Base-by-base conservation (phyloP, 768 basidiomycete genomes). In the Boletus pseudopeckii region DNA sequence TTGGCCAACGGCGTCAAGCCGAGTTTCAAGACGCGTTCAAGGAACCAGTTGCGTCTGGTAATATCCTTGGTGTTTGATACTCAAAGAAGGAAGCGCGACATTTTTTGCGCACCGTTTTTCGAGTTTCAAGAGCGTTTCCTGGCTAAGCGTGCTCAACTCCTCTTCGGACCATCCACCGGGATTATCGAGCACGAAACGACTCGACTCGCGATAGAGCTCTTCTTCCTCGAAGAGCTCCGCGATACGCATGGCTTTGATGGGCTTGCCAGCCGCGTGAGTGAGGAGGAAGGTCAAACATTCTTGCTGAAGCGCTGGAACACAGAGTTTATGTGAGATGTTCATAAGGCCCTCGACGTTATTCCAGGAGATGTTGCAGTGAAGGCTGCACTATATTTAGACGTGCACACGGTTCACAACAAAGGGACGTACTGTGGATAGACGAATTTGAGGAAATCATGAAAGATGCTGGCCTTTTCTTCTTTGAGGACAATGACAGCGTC, bases 361-460 rank as follows among this genome's bases (percentile, higher is more conserved):
- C 92, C 94, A 98, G 0, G 91, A 88, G 50, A 96, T 93, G 9
- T 90, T 90, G 72, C 93, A 96, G 58, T 93, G 89, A 50, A 95
- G 77, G 58, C 88, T 90, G 61, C 41, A 22, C 38, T 37, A 46
- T 33, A 47, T 32, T 60, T 9, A 55, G 45, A 36, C 45, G 40
- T 38, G 14, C 49, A 53, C 13, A 2, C 49, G 43, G 9, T 24
- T 9, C 15, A 38, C 2, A 34, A 50, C 17, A 26, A 14, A 50
- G 9, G 38, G 15, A 72, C 87, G 64, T 71, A 93, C 92, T 95
- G 90, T 18, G 94, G 94, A 69, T 97, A 96, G 48, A 94, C 83
- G 67, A 86, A 95, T 74, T 90, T 91, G 54, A 97, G 80, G 67
- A 96, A 93, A 70, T 96, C 94, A 54, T 96, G 93, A 68, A 97